Evolutionary conservation across 805 yeast species (phyloP), one percentile per base, ranked within the genome.

Genomic region (Metschnikowia rubicola): DNA sequence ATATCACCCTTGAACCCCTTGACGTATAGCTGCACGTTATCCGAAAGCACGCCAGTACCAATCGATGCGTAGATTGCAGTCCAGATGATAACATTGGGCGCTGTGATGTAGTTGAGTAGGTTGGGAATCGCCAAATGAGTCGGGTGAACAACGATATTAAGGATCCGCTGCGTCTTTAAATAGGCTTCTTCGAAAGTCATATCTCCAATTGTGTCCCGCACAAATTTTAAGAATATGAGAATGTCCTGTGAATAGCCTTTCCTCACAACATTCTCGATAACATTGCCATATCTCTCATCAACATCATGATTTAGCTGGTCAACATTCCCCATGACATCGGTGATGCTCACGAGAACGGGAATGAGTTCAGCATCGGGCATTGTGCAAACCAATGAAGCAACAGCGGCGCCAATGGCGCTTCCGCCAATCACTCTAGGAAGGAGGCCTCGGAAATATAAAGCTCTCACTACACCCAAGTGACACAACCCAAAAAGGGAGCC

Each of bases 111-210:
- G 66, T 94, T 94, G 53, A 91, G 68, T 40, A 91, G 70, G 1
- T 83, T 75, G 0, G 96, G 94, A 8, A 86, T 75, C 3, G 84
- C 75, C 30, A 77, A 77, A 54, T 82, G 81, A 0, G 86, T 81
- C 2, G 97, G 95, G 64, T 89, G 89, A 2, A 92, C 85, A 2
- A 90, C 84, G 39, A 94, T 83, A 63, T 92, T 94, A 43, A 92
- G 73, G 1, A 88, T 81, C 54, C 87, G 79, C 38, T 86, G 91
- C 0, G 96, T 85, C 51, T 78, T 80, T 50, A 84, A 72, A 60
- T 84, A 89, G 0, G 97, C 96, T 61, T 94, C 98, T 65, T 92
- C 97, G 65, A 94, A 94, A 0, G 99, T 94, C 63, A 86, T 64
- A 58, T 87, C 86, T 2, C 92, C 96, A 15, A 94, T 78, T 12